Evolutionary conservation across 345 rosid species (phyloP).

Genomic region (Citrus cavaleriei): DNA sequence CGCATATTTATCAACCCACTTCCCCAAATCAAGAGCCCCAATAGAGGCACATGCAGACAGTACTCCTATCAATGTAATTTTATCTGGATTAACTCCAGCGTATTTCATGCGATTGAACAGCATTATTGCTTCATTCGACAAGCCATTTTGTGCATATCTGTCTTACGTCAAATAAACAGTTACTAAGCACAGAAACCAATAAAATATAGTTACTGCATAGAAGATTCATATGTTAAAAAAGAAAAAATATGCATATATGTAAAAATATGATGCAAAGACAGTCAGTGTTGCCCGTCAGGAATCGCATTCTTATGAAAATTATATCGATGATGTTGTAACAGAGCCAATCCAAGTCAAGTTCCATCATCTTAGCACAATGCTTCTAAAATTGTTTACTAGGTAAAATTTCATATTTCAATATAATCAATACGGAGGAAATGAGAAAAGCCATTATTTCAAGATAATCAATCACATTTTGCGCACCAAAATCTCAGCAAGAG

Average conservation of each 20-base stretch:
- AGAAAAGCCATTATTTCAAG: neutral
- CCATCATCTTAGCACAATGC: neutral
- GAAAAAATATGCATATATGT: neutral
- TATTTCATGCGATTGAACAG: slow-evolving; percentile 55
- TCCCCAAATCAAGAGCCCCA: slow-evolving; percentile 78
- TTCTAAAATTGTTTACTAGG: neutral
- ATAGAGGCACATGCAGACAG: slow-evolving; percentile 77
- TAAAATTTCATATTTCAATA: neutral
- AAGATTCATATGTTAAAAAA: neutral
- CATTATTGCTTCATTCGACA: slow-evolving; percentile 60
- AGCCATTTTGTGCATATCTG: slow-evolving; percentile 85
- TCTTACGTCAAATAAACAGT: slow-evolving; percentile 8
- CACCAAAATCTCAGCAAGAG: neutral
- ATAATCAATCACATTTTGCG: neutral
- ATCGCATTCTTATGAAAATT: neutral
- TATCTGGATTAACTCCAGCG: slow-evolving; percentile 40
- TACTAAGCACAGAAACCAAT: neutral
- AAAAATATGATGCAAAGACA: neutral
- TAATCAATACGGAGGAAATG: neutral
- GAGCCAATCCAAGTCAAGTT: neutral
- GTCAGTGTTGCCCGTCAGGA: neutral
- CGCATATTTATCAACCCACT: slow-evolving; percentile 51
- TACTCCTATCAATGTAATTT: slow-evolving; percentile 52
- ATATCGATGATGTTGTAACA: neutral
- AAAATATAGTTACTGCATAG: neutral